phyloP scores from a whole-genome alignment of 2,329 filamentous ascomycete genomes.

The Ascochyta lentis region DNA sequence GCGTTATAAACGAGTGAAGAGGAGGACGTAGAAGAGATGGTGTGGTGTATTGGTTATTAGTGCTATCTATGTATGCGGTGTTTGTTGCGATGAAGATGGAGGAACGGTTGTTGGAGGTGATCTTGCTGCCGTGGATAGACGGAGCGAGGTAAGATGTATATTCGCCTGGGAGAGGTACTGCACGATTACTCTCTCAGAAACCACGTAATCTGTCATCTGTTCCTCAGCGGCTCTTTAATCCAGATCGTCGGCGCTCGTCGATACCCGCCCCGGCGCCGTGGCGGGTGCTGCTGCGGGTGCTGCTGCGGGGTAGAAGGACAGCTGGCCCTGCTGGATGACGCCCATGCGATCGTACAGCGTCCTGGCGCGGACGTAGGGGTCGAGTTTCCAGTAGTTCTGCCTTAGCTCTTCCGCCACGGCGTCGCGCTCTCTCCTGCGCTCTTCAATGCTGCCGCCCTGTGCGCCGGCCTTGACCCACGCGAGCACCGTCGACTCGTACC shows the following conservation, averaged over 20 bases:
- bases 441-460: slow-evolving; percentile 46
- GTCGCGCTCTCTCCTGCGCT: slow-evolving; percentile 64
- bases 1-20: too few species aligned
- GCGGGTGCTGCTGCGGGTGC: slow-evolving; percentile 8
- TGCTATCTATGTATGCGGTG: too few species aligned
- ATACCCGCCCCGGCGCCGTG: slow-evolving; percentile 15
- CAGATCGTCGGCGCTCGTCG: slow-evolving; percentile 45
- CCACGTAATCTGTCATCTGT: too few species aligned
- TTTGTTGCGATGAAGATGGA: too few species aligned
- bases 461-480: slow-evolving; percentile 72
- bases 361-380: slow-evolving; percentile 83
- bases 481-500: slow-evolving; percentile 76
- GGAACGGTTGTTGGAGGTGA: too few species aligned
- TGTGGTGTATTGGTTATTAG: too few species aligned
- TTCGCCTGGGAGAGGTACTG: too few species aligned
- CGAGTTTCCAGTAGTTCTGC: slow-evolving; percentile 85
- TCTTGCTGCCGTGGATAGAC: too few species aligned
- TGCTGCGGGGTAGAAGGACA: slow-evolving; percentile 71
- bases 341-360: slow-evolving; percentile 85
- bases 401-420: slow-evolving; percentile 68
- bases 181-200: too few species aligned
- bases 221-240: slow-evolving; percentile 29
- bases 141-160: too few species aligned
- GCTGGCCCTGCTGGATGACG: slow-evolving; percentile 69
- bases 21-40: too few species aligned